Evolutionary conservation across 2,329 filamentous ascomycete species (phyloP).

Genomic region (Hypoxylon sp.): DNA sequence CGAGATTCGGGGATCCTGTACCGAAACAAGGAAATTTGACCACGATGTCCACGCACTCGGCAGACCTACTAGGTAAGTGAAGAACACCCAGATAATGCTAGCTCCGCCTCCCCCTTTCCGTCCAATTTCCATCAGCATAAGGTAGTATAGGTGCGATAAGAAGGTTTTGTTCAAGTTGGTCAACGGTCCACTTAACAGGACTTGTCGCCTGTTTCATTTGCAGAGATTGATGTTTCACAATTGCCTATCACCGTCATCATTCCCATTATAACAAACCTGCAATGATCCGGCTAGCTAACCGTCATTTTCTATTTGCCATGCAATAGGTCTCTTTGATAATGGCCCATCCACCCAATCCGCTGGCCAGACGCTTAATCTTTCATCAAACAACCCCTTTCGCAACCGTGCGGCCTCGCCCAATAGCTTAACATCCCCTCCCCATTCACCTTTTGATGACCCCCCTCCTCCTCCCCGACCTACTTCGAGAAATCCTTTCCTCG

Average conservation of each 20-base stretch:
- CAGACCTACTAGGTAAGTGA: conserved; percentile 43
- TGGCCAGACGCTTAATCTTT: conserved; percentile 74
- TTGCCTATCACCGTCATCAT: conserved; percentile 59
- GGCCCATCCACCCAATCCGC: conserved; percentile 66
- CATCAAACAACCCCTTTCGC: conserved; percentile 86
- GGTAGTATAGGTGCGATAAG: conserved; percentile 30
- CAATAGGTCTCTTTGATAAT: conserved; percentile 55
- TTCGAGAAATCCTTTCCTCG: conserved; percentile 83
- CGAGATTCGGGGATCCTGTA: conserved; percentile 34
- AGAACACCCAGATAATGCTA: conserved; percentile 26
- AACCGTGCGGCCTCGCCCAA: conserved; percentile 76
- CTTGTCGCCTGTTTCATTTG: conserved; percentile 60
- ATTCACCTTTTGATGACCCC: conserved; percentile 72
- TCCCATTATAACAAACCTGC: conserved; percentile 53
- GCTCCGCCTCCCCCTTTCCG: conserved; percentile 35
- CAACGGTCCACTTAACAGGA: conserved; percentile 56
- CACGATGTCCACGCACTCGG: conserved; percentile 41
- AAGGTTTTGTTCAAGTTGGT: conserved; percentile 25
- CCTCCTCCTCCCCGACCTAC: conserved; percentile 69
- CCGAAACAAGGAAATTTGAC: conserved; percentile 37
- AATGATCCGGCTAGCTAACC: conserved; percentile 52
- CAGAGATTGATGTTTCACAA: conserved; percentile 62
- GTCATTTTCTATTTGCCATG: conserved; percentile 48
- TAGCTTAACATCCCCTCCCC: conserved; percentile 57
- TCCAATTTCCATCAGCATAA: conserved; percentile 30